A percentile compares a stretch with the other conserved stretches of the same genome.
Conservation (phyloP, 257 asterid genomes). For the Cruciata laevipes region DNA sequence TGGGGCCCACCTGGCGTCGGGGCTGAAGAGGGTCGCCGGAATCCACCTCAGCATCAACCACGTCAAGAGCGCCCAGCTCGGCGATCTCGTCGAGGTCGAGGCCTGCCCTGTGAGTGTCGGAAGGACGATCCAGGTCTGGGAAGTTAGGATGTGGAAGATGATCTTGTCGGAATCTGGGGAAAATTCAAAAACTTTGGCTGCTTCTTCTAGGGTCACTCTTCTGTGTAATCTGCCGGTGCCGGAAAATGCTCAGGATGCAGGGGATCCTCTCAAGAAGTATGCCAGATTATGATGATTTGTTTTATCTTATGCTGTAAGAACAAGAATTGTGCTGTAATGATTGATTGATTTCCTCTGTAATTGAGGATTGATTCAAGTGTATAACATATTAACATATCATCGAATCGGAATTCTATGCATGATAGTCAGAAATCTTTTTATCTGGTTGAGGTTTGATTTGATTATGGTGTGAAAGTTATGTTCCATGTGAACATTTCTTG, state of each 20-base stretch:
- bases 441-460: too few species aligned
- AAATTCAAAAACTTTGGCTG: slow-evolving; percentile 34
- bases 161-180: not conserved
- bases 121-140: slow-evolving; percentile 81
- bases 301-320: not conserved
- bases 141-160: slow-evolving; percentile 51
- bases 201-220: slow-evolving; percentile 75
- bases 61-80: slow-evolving; percentile 58
- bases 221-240: slow-evolving; percentile 64
- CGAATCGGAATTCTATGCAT: too few species aligned
- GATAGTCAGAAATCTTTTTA: too few species aligned
- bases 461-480: too few species aligned
- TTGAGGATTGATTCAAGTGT: not conserved
- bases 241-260: slow-evolving; percentile 42
- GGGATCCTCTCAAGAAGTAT: slow-evolving; percentile 38
- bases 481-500: not conserved
- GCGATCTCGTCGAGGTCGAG: slow-evolving; percentile 64
- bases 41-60: slow-evolving; percentile 37
- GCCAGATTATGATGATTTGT: slow-evolving; percentile 48
- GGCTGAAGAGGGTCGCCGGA: slow-evolving; percentile 39
- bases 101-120: slow-evolving; percentile 64
- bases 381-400: too few species aligned
- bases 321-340: not conserved
- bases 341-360: not conserved
- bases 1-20: slow-evolving; percentile 40